Evolutionary conservation across 768 basidiomycete genomes (phyloP).

Genomic region (Macrolepiota dolichaula): DNA sequence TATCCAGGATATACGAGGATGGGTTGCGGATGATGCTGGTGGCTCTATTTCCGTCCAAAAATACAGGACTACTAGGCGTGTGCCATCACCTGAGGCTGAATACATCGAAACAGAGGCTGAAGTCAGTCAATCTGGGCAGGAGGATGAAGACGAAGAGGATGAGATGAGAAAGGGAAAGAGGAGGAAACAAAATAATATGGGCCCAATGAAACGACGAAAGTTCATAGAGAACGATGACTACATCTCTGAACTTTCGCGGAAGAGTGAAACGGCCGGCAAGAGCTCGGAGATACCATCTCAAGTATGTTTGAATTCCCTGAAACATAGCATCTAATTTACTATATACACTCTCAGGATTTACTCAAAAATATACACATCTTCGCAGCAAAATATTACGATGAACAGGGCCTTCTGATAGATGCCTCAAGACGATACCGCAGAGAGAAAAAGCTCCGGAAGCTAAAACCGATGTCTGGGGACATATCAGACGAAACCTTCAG

Average conservation of each 20-base stretch:
- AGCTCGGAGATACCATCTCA: not conserved
- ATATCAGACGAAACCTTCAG: constrained; percentile 14
- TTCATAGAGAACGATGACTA: constrained; percentile 13
- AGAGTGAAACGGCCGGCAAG: not conserved
- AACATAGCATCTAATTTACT: constrained; percentile 4
- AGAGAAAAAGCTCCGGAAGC: constrained; percentile 26
- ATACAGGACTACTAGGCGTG: constrained; percentile 15
- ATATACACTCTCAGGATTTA: constrained; percentile 34
- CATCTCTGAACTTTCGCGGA: not conserved
- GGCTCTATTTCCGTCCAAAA: constrained; percentile 38
- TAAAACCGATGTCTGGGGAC: not conserved
- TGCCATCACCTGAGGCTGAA: constrained; percentile 4
- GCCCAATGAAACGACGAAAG: constrained; percentile 10
- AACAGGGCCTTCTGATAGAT: constrained; percentile 57
- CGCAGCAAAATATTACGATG: constrained; percentile 52
- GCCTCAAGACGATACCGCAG: constrained; percentile 42
- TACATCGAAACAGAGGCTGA: constrained; percentile 10
- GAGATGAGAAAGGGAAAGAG: constrained; percentile 14
- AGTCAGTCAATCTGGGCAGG: constrained; percentile 16
- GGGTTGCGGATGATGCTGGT: constrained; percentile 66
- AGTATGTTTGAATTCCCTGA: constrained; percentile 4
- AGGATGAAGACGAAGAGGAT: constrained; percentile 18
- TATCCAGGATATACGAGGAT: constrained; percentile 47
- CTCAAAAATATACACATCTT: constrained; percentile 48
- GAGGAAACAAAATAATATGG: constrained; percentile 14